These are phyloP conservation scores for Casuarina equisetifolia DNA, from an alignment of 306 rosid species.

Conservation along the genomic window DNA sequence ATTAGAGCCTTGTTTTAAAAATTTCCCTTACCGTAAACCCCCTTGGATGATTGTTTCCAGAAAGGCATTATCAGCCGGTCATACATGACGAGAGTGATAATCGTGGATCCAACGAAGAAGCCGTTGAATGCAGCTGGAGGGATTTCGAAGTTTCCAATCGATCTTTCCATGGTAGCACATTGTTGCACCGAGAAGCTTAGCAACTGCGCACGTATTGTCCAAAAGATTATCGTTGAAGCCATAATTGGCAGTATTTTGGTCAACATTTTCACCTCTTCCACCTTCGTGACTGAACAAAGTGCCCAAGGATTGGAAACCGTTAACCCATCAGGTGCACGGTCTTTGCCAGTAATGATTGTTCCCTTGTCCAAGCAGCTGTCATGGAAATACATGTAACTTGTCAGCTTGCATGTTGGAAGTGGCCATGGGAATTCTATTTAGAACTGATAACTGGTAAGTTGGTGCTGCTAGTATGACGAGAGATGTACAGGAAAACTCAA, in stretches of 20 bases:
- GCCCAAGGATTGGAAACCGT: constrained; percentile 1
- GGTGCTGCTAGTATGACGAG: too few species aligned
- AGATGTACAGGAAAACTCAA: too few species aligned
- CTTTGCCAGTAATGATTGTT: neutral
- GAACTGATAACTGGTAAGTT: too few species aligned
- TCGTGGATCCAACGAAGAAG: neutral
- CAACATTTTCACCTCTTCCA: constrained; percentile 17
- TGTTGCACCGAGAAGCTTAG: constrained; percentile 2
- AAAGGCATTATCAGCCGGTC: neutral
- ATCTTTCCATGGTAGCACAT: neutral
- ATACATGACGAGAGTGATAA: constrained; percentile 2
- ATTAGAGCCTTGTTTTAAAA: too few species aligned
- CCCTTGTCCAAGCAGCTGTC: constrained; percentile 11
- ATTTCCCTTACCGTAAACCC: neutral
- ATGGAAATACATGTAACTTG: neutral
- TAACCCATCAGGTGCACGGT: neutral
- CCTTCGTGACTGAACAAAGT: constrained; percentile 21
- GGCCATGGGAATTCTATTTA: too few species aligned
- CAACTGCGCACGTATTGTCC: constrained; percentile 1
- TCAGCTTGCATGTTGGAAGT: too few species aligned
- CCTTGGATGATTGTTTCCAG: neutral
- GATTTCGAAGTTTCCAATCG: constrained; percentile 2
- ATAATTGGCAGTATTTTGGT: neutral
- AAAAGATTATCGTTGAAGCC: constrained; percentile 1
- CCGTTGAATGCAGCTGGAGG: neutral